Base-by-base conservation (phyloP, 106 monocot species). In the Cymbidium sinense region DNA sequence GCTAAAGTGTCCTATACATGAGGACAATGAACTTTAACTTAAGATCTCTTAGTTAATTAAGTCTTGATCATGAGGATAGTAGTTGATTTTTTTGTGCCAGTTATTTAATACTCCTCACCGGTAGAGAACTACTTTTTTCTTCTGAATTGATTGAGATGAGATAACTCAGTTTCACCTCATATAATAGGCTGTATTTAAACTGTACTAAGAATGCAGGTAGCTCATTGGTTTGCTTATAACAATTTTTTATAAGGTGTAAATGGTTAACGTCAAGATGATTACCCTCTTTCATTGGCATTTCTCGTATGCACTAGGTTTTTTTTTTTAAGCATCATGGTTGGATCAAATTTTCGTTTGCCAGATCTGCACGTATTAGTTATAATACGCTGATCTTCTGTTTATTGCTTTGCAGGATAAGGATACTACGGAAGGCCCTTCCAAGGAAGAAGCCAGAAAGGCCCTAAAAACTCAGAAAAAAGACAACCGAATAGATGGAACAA, bases 371-470 rank as follows among this genome's bases (percentile, higher is more conserved):
- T 23, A 62, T 23, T 27, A 23, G 61, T 62, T 62, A 62, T 21
- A 23, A 62, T n/a, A 23, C 2, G 27, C 21, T 27, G 61, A 64
- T 3, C 29, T 70, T 18, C 6, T 65, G 4, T 13, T 27, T 55
- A 11, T 41, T 10, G 50, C 28, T 50, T 29, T 81, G 27, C 86
- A 96, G 93, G 87, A 85, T 39, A 89, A 84, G 76, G 76, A 21
- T 54, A 43, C 34, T 17, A 73, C 81, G 25, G 93, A 93, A 65
- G 73, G 52, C 34, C 78, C 71, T 21, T 37, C 76, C 9, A 86
- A 75, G 79, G 88, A 83, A 21, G 78, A 81, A 28, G 79, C 43
- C 23, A 85, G 54, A 64, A 84, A 64, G 23, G 65, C 35, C 43
- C 75, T 84, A 27, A 89, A 81, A 81, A 13, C 61, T 78, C 65